Percentiles rank a stretch among this genome's conserved stretches.
Conservation (phyloP, 192 early-diverging fungal genomes). For the Entomortierella chlamydospora region DNA sequence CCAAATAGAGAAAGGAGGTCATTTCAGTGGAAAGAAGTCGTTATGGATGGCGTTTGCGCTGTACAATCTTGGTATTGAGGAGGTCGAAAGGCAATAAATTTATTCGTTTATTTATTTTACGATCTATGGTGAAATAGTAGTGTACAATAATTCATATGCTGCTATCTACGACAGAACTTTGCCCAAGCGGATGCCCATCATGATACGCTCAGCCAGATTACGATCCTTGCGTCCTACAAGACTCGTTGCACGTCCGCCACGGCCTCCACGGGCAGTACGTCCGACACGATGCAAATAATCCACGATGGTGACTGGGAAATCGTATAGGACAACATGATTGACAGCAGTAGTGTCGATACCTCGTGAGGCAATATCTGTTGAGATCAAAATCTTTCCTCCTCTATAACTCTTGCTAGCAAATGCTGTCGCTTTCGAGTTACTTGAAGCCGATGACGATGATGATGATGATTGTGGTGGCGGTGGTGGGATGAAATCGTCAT, state of each 20-base stretch:
- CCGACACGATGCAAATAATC: conserved; percentile 96
- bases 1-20: conserved; percentile 44
- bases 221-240: conserved; percentile 82
- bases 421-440: background rate
- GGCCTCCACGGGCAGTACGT: conserved; percentile 87
- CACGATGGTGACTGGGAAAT: conserved; percentile 90
- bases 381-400: conserved; percentile 75
- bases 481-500: conserved; percentile 27
- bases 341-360: conserved; percentile 91
- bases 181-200: conserved; percentile 63
- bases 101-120: too few species aligned
- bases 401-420: conserved; percentile 6
- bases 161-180: conserved; percentile 61
- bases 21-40: conserved; percentile 29
- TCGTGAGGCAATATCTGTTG: conserved; percentile 91
- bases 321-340: conserved; percentile 89
- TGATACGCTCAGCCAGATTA: conserved; percentile 73
- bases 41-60: conserved; percentile 54
- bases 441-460: background rate
- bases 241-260: conserved; percentile 81
- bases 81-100: background rate
- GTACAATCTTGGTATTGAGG: conserved; percentile 25
- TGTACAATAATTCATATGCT: too few species aligned
- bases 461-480: background rate
- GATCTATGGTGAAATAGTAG: too few species aligned